Evolutionary conservation across 2,329 filamentous ascomycete species (phyloP), one percentile per base, ranked within the genome.

Genomic region (Aspergillus ochraceus): DNA sequence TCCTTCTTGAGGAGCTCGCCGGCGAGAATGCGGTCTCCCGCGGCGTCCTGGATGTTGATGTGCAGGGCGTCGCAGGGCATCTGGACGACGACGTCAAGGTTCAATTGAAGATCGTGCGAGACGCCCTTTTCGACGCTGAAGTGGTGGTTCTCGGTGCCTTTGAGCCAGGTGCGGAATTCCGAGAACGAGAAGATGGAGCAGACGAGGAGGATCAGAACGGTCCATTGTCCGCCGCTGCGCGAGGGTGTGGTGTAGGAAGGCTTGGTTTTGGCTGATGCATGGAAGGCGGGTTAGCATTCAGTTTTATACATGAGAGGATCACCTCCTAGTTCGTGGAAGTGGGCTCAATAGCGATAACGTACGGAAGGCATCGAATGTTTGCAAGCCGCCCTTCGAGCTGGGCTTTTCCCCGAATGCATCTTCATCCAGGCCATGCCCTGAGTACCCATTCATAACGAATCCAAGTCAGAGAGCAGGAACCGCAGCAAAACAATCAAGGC

Each of bases 331-430:
- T 6, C 36, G 36, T 42, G 5, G 17, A 42, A 8, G 2, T 1
- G 17, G 36, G 17, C 3, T 42, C 17, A 42, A 42, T 42, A 17
- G 36, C 1, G 36, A n/a, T 42, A n/a, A 83, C 90, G 74, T 86
- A 97, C 92, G 94, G 76, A 99, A 99, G 66, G 93, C 94, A 81
- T 99, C 95, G 78, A 99, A 99, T 60, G 94, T 92, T 77, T 88
- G 89, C 71, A 96, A 70, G 30, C 76, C 79, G 59, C 83, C 76
- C 55, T 75, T 77, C 60, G 83, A 70, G 58, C 86, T 83, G 59
- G 82, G 83, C 73, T 89, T 88, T 68, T 91, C 88, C 71, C 86
- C 90, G 79, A 97, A 97, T 64, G 86, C 81, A 75, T 90, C 89
- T 70, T 97, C 92, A 71, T 92, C 84, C 68, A 93, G 84, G 66